Conservation (phyloP, 2,329 filamentous ascomycete genomes). For the Claviceps citrina region DNA sequence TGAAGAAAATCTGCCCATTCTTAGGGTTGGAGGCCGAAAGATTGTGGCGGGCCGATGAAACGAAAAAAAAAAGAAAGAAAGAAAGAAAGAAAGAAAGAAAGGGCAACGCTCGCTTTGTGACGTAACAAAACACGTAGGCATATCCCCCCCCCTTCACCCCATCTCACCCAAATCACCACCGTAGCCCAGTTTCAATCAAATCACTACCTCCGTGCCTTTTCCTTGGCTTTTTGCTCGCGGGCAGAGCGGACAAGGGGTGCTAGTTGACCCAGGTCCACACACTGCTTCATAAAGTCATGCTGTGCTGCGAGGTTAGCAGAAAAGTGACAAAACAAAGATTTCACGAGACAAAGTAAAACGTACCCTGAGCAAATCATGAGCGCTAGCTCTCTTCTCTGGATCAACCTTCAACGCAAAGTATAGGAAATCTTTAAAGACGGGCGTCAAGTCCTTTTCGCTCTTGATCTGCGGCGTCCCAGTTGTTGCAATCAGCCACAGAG, state of each 20-base stretch:
- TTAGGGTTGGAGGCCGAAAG: no score
- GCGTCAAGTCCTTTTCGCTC: constrained; percentile 68
- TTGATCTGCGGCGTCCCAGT: constrained; percentile 93
- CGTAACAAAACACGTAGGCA: constrained; percentile 4
- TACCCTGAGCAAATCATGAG: constrained; percentile 84
- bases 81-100: background rate
- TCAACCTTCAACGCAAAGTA: constrained; percentile 91
- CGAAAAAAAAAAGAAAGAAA: no score
- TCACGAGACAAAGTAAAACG: constrained; percentile 20
- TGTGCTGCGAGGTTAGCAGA: constrained; percentile 17
- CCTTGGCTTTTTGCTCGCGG: constrained; percentile 68
- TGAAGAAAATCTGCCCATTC: no score
- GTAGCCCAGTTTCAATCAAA: background rate
- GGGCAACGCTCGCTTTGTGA: constrained; percentile 5
- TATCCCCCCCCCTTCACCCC: background rate
- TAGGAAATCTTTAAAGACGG: constrained; percentile 80
- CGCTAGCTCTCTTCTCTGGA: constrained; percentile 89
- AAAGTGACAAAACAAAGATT: background rate
- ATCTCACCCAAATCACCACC: no score
- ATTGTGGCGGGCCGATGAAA: no score
- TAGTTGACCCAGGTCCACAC: constrained; percentile 59
- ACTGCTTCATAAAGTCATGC: constrained; percentile 70
- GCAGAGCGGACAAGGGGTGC: constrained; percentile 79
- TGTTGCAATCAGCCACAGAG: constrained; percentile 89
- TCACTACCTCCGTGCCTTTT: constrained; percentile 54